Evolutionary conservation across 2,329 filamentous ascomycete genomes (phyloP).

Genomic region (Davidsoniella eucalypti): DNA sequence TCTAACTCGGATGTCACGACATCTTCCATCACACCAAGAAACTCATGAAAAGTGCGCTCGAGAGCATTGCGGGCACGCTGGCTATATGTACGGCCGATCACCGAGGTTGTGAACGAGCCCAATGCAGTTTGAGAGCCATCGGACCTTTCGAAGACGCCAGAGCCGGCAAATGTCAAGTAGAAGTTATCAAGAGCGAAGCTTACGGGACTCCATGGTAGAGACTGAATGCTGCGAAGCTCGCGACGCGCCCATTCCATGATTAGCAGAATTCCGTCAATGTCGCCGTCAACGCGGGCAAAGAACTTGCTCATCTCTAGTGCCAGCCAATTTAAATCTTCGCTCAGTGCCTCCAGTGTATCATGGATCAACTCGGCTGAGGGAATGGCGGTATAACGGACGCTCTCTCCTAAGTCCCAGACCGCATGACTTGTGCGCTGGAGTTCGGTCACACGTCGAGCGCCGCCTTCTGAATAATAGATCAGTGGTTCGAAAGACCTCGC

Average conservation of each 20-base stretch:
- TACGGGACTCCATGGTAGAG: slow-evolving; percentile 38
- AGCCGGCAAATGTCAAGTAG: slow-evolving; percentile 55
- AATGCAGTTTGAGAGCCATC: slow-evolving; percentile 46
- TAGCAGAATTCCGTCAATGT: slow-evolving; percentile 79
- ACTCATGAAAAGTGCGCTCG: slow-evolving; percentile 75
- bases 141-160: slow-evolving; percentile 40
- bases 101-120: slow-evolving; percentile 48
- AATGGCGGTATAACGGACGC: slow-evolving; percentile 64
- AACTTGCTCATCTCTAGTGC: slow-evolving; percentile 79
- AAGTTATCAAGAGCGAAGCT: slow-evolving; percentile 67
- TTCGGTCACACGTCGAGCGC: slow-evolving; percentile 69
- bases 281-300: slow-evolving; percentile 83
- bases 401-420: slow-evolving; percentile 89
- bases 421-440: slow-evolving; percentile 83
- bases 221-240: slow-evolving; percentile 56
- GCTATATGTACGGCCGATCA: slow-evolving; percentile 67
- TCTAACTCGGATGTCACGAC: slow-evolving; percentile 72
- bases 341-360: slow-evolving; percentile 66
- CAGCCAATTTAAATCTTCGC: slow-evolving; percentile 69
- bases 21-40: slow-evolving; percentile 74
- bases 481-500: slow-evolving; percentile 86
- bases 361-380: slow-evolving; percentile 77
- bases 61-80: slow-evolving; percentile 69
- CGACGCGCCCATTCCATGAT: slow-evolving; percentile 94
- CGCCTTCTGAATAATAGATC: slow-evolving; percentile 87